Base-by-base conservation (phyloP, 441 rosid species). In the Populus hybrid region DNA sequence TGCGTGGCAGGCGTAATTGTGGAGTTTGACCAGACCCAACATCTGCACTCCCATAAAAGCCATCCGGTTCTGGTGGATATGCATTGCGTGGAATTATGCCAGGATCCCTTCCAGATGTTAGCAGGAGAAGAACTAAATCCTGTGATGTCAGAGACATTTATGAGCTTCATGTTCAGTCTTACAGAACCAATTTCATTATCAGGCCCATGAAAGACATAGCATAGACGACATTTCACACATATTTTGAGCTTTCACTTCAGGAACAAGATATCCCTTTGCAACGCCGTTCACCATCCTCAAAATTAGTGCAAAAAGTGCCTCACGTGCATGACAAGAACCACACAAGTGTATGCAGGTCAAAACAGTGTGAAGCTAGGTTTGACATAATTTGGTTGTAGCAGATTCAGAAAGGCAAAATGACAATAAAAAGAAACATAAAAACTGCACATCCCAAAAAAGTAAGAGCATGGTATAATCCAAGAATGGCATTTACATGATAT, bases 101-200 rank as follows among this genome's bases (percentile, higher is more conserved):
- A 63, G 99, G 99, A 83, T 96, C 99, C 84, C 98, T 89, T 86
- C 92, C 98, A 24, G 99, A 96, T 33, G 99, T 88, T 79, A 94
- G 82, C 79, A 96, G 82, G 79, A 96, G 99, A 82, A 94, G 89
- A 83, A 87, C 71, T 69, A 96, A 84, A 85, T 82, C 98, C 99
- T 96, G 91, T 29, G 73, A 78, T 68, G 77, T 42, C n/a, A 78
- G 65, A 78, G 4, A 53, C 11, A 28, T 80, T 20, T 26, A 71
- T 71, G 36, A 82, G 66, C 45, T 76, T 61, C 50, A 72, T 68
- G 53, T 64, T 74, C 35, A 68, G n/a, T 42, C 10, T 64, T 64
- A 63, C 14, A 63, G 74, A 9, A 74, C 29, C 26, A 71, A 24
- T 33, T 56, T 26, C 10, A 26, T 2, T 42, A 59, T 40, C 42